Evolutionary conservation across 2,329 filamentous ascomycete species (phyloP).

Genomic region (Fusarium protoensiforme): DNA sequence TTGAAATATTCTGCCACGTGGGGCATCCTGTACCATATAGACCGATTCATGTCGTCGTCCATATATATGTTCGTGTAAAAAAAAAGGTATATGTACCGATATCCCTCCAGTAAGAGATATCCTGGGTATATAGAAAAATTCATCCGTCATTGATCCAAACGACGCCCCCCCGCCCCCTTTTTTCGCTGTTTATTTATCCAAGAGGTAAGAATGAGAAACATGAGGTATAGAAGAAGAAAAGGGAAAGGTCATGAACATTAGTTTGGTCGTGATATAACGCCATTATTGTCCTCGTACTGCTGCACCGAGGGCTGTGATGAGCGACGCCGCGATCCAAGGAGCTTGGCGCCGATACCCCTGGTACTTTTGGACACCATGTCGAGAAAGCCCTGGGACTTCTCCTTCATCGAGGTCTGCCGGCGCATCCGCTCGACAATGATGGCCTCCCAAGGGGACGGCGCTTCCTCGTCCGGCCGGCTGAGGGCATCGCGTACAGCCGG

Average conservation of each 20-base stretch:
- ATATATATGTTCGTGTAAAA: constrained; percentile 20
- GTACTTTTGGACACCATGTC: constrained; percentile 40
- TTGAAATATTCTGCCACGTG: constrained; percentile 10
- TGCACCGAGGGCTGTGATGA: constrained; percentile 47
- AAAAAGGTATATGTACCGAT: constrained; percentile 35
- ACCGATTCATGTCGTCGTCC: constrained; percentile 9
- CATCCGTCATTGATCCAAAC: constrained; percentile 30
- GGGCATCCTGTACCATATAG: constrained; percentile 26
- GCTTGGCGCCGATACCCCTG: constrained; percentile 39
- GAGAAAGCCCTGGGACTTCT: constrained; percentile 37
- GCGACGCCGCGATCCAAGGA: constrained; percentile 41
- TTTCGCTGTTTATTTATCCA: constrained; percentile 30
- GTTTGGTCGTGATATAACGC: constrained; percentile 15
- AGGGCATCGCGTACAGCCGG: constrained; percentile 34
- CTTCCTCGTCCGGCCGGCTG: constrained; percentile 35
- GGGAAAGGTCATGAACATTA: constrained; percentile 31
- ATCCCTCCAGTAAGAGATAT: constrained; percentile 23
- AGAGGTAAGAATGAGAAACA: constrained; percentile 9
- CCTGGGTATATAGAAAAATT: constrained; percentile 38
- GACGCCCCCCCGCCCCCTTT: constrained; percentile 33
- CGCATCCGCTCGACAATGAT: constrained; percentile 24
- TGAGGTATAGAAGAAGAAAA: constrained; percentile 20
- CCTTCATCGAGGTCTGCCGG: constrained; percentile 21
- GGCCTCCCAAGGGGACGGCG: constrained; percentile 29
- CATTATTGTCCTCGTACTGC: constrained; percentile 42